Evolutionary conservation across 2,329 filamentous ascomycete species (phyloP), one percentile per base, ranked within the genome.

Genomic region (Colletotrichum sp.): DNA sequence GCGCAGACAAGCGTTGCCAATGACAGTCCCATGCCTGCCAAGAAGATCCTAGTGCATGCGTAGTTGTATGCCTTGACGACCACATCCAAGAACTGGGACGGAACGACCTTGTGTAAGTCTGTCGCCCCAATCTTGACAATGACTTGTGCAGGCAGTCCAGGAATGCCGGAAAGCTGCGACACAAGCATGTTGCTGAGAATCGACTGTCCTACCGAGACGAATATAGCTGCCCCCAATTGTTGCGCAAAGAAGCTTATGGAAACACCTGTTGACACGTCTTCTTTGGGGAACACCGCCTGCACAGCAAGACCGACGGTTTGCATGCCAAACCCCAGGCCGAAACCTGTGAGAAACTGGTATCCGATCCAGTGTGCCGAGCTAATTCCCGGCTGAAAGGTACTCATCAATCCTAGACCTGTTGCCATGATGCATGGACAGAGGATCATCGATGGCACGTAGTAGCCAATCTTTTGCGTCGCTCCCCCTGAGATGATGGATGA

Each of bases 1-100:
- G 90, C 88, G 9, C 89, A 91, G 12, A 93, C n/a, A 8, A 94
- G 85, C 13, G 90, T 90, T 3, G 90, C 80, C 8, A 88, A 83
- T 0, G 89, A 87, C 77, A 93, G 84, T 0, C 89, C 93, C 68
- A 93, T 85, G 6, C 88, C 88, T 2, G 92, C 90, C 73, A 93
- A 89, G 81, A 94, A 95, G 5, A 92, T 91, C 74, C 90, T 85
- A 1, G 89, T 91, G 49, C 94, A 86, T 1, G 92, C 90, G 59
- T 87, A 84, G 81, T 95, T 95, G 85, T 95, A 95, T 0, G 92
- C 93, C 0, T 85, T 78, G 2, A 92, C 85, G 11, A 96, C 92
- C 1, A 86, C 84, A 3, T 82, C 80, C 6, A 93, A 82, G 74
- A 87, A 90, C 75, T 90, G 79, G 0, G 83, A 78, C 0, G 89